A percentile compares a stretch with the other conserved stretches of the same genome.
These are phyloP conservation scores for Hypsizygus marmoreus DNA, from an alignment of 768 basidiomycete species.

Conservation along the genomic window DNA sequence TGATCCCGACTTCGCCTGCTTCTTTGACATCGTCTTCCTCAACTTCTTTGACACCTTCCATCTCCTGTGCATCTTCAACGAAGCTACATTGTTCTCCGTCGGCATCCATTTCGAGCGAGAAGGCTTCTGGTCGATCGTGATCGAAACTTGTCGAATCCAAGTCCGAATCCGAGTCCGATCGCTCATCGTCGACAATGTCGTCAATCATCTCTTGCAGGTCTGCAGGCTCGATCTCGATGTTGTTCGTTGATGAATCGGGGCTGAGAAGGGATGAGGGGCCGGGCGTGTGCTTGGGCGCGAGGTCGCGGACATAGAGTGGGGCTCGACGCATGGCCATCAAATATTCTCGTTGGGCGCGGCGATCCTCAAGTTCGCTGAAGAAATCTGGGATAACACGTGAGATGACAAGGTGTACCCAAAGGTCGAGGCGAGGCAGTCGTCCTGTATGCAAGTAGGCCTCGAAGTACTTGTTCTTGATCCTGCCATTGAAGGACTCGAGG, in stretches of 20 bases:
- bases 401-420: conserved; percentile 6
- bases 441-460: neutral
- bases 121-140: neutral
- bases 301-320: neutral
- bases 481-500: no score
- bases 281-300: neutral
- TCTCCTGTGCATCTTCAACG: neutral
- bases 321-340: neutral
- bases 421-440: conserved; percentile 7
- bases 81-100: neutral
- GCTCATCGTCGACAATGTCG: neutral
- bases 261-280: neutral
- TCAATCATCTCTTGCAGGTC: neutral
- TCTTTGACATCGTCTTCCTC: neutral
- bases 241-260: neutral
- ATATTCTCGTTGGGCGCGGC: neutral
- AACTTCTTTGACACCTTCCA: neutral
- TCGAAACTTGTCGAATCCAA: no score
- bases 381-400: conserved; percentile 12
- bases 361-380: conserved; percentile 6
- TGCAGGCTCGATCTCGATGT: neutral
- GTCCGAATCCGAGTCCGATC: neutral
- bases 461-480: conserved; percentile 5
- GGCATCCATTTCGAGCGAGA: neutral
- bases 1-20: neutral